Evolutionary conservation across 768 basidiomycete genomes (phyloP).

Genomic region (Coprinopsis strossmayeri): DNA sequence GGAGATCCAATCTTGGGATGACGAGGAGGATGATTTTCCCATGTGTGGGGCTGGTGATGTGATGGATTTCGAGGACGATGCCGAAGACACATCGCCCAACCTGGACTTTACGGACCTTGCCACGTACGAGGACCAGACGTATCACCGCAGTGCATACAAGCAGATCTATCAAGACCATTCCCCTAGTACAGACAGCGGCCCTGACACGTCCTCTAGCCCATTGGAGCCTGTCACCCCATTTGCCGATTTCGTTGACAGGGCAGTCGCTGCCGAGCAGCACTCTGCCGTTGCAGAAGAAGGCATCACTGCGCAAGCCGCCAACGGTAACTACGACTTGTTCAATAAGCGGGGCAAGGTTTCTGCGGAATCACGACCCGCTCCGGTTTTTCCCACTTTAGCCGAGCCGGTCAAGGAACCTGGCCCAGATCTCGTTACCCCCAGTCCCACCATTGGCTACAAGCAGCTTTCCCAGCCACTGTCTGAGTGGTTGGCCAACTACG

Average conservation of each 20-base stretch:
- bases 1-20: neutral
- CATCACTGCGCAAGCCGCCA: constrained; percentile 1
- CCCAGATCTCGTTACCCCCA: constrained; percentile 40
- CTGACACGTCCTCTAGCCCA: constrained; percentile 59
- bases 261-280: constrained; percentile 38
- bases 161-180: constrained; percentile 64
- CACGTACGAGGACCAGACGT: constrained; percentile 22
- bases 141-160: constrained; percentile 45
- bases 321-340: constrained; percentile 11
- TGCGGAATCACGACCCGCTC: constrained; percentile 7
- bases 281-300: constrained; percentile 12
- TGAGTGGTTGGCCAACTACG: constrained; percentile 72
- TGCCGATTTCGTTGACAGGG: constrained; percentile 69
- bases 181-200: constrained; percentile 42
- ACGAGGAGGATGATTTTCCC: constrained; percentile 3
- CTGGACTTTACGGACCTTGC: constrained; percentile 20
- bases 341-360: constrained; percentile 13
- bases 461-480: constrained; percentile 72
- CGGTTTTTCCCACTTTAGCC: constrained; percentile 24
- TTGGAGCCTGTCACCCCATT: constrained; percentile 74
- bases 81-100: constrained; percentile 13
- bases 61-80: constrained; percentile 7
- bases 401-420: constrained; percentile 30
- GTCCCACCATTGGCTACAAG: constrained; percentile 54
- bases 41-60: constrained; percentile 9